A percentile compares a stretch with the other conserved stretches of the same genome.
Evolutionary conservation across 495 filamentous ascomycete genomes (phyloP).

Genomic region (Neurospora cerealis): DNA sequence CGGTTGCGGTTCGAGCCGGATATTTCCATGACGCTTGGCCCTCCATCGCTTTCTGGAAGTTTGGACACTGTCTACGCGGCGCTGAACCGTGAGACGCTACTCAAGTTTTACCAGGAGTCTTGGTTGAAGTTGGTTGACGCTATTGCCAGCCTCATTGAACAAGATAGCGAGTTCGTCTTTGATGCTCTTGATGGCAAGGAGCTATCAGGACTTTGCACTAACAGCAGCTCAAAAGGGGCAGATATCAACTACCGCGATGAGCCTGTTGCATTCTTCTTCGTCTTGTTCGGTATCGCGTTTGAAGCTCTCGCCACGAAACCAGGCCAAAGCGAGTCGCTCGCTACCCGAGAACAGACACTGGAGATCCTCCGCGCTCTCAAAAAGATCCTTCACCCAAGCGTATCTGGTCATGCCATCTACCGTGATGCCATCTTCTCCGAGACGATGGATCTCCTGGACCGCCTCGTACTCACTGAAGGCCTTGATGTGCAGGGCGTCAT

Average conservation of each 20-base stretch:
- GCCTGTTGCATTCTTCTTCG: slow-evolving; percentile 97
- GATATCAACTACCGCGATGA: slow-evolving; percentile 98
- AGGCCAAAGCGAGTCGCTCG: slow-evolving; percentile 54
- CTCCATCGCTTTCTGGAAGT: slow-evolving; percentile 62
- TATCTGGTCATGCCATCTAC: slow-evolving; percentile 93
- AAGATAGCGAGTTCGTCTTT: slow-evolving; percentile 95
- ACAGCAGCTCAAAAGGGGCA: slow-evolving; percentile 42
- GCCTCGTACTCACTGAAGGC: slow-evolving; percentile 84
- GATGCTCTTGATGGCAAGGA: slow-evolving; percentile 89
- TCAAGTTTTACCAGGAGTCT: slow-evolving; percentile 95
- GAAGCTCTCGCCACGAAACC: slow-evolving; percentile 83
- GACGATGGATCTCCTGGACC: slow-evolving; percentile 89
- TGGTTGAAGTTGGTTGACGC: slow-evolving; percentile 97
- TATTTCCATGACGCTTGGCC: slow-evolving; percentile 77
- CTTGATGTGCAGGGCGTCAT: slow-evolving; percentile 85
- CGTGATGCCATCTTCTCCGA: slow-evolving; percentile 93
- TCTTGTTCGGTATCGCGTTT: slow-evolving; percentile 91
- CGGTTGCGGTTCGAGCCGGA: slow-evolving; percentile 92
- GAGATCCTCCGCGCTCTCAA: slow-evolving; percentile 86
- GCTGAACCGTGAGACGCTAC: slow-evolving; percentile 82
- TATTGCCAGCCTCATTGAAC: slow-evolving; percentile 93
- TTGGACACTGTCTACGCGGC: slow-evolving; percentile 89
- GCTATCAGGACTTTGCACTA: slow-evolving; percentile 36
- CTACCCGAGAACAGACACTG: slow-evolving; percentile 69
- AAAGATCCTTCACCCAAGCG: slow-evolving; percentile 89